Base-by-base conservation (phyloP, 2,329 filamentous ascomycete species). In the Graphilbum ipis-grandicollis region DNA sequence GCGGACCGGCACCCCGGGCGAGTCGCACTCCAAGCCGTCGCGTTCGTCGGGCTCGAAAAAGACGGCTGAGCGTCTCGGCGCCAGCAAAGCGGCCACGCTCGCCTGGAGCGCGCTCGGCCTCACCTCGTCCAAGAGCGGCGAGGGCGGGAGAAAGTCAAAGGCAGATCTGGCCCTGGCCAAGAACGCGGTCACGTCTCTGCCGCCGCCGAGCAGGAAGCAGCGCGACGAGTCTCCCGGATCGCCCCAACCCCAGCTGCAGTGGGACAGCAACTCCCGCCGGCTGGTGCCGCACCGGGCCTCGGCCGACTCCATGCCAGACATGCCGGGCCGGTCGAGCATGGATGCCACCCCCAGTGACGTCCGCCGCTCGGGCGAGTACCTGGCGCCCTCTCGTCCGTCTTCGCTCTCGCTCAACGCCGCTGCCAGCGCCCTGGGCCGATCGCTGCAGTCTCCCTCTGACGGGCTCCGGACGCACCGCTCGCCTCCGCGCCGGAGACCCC, bases 61-160 rank as follows among this genome's bases (percentile, higher is more conserved):
- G 38, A 53, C 54, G 15, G 53, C 55, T 26, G 70, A 71, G 38
- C 66, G 57, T 14, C 58, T 59, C 9, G 62, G 71, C 1, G 65
- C 73, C 12, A 76, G 65, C 51, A 75, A 72, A 48, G 75, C 75
- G 30, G 75, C 75, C 19, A 71, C 68, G 3, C 49, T 78, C 36
- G 75, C 75, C 23, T 79, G 75, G 72, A 62, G 52, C 37, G 57
- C 59, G 15, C 50, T 68, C 13, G 56, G 56, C 12, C 53, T 59
- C 5, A 36, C 42, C 7, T 23, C 21, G 21, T 23, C 33, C 39
- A 17, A 44, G 38, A 19, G 17, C 39, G 1, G 40, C 42, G 9
- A 41, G 33, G 28, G 21, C 39, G 5, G 39, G 41, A 6, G 19
- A 36, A 3, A 25, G 38, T 5, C 12, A 5, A 14, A 19, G 8